Evolutionary conservation across 768 basidiomycete genomes (phyloP).

Genomic region (Boletus edulis): DNA sequence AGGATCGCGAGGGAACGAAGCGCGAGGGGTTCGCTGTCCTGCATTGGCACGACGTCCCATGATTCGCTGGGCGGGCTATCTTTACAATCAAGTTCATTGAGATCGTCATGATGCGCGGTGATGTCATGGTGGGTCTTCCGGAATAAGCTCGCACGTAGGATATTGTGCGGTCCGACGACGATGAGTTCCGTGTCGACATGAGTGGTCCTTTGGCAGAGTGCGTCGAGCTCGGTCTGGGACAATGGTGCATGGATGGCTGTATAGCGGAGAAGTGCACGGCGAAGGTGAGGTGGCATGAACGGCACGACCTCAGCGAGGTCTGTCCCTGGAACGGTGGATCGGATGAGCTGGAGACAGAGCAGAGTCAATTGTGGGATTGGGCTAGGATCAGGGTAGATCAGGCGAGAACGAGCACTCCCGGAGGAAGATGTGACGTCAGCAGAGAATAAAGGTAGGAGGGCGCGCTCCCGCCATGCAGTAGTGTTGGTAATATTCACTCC

Average conservation of each 20-base stretch:
- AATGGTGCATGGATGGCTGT: conserved; percentile 59
- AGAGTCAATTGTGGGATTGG: conserved; percentile 50
- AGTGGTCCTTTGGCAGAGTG: conserved; percentile 47
- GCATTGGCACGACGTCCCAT: conserved; percentile 42
- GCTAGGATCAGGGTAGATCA: conserved; percentile 16
- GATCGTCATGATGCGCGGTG: neutral
- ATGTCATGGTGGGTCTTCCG: conserved; percentile 3
- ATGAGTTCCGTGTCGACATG: conserved; percentile 65
- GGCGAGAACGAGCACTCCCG: neutral
- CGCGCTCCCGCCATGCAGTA: conserved; percentile 49
- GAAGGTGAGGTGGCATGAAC: conserved; percentile 57
- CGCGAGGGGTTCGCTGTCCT: conserved; percentile 32
- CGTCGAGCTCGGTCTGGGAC: conserved; percentile 44
- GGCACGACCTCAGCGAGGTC: conserved; percentile 51
- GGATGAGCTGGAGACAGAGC: conserved; percentile 54
- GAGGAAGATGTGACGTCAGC: neutral
- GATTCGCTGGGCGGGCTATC: neutral
- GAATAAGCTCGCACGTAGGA: conserved; percentile 45
- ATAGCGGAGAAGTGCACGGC: conserved; percentile 56
- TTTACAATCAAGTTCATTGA: neutral
- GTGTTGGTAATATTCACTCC: conserved; percentile 24
- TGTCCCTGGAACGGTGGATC: conserved; percentile 35
- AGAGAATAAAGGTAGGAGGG: conserved; percentile 51
- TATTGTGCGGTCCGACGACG: conserved; percentile 54
- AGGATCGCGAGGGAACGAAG: conserved; percentile 52